Evolutionary conservation across 1,284 basidiomycete genomes (phyloP).

Genomic region (Athelia psychrophila): DNA sequence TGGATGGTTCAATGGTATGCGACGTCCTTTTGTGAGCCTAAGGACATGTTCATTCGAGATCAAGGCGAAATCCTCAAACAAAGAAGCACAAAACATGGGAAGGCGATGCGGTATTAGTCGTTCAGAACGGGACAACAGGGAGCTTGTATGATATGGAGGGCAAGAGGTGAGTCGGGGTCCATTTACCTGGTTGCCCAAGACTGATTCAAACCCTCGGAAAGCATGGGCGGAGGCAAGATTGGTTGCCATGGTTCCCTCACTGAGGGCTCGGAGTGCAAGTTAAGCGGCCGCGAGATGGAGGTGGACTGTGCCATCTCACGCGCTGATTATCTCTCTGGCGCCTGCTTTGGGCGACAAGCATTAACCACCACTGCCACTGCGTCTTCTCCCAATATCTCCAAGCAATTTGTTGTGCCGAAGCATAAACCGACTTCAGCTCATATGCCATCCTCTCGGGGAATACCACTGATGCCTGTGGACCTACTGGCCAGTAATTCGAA

Average conservation of each 20-base stretch:
- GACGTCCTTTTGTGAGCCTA: not conserved
- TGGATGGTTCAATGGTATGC: conserved; percentile 73
- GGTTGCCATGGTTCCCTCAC: conserved; percentile 28
- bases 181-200: not conserved
- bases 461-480: conserved; percentile 42
- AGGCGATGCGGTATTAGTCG: conserved; percentile 69
- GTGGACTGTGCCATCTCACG: conserved; percentile 57
- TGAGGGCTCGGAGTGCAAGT: conserved; percentile 52
- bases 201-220: conserved; percentile 12
- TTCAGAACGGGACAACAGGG: conserved; percentile 40
- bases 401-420: conserved; percentile 44
- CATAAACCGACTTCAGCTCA: conserved; percentile 19
- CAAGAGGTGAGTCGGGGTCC: conserved; percentile 43
- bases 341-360: conserved; percentile 50
- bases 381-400: conserved; percentile 23
- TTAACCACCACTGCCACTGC: conserved; percentile 15
- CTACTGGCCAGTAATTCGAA: conserved; percentile 23
- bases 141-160: conserved; percentile 61
- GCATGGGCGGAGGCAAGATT: conserved; percentile 40
- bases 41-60: not conserved
- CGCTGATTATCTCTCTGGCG: conserved; percentile 61
- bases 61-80: conserved; percentile 73
- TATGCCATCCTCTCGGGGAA: conserved; percentile 15
- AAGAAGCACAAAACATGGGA: conserved; percentile 96
- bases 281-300: conserved; percentile 71